Conservation (phyloP, 352 stramenopile species). For the Pythium sukuiense region DNA sequence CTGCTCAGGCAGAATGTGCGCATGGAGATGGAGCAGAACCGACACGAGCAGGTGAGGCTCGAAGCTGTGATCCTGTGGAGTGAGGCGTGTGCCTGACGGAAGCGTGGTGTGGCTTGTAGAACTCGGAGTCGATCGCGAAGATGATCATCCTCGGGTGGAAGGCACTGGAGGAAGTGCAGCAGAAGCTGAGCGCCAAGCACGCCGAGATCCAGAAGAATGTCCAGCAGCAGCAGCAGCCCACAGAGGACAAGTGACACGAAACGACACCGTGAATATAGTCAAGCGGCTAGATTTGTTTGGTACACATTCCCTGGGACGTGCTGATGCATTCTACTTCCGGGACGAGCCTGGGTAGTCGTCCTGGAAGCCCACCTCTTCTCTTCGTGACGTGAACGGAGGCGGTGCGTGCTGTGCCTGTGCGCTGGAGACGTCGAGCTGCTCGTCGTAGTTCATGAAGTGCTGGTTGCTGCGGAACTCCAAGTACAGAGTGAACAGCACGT, state of each 20-base stretch:
- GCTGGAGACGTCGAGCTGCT: constrained; percentile 38
- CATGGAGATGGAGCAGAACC: constrained; percentile 80
- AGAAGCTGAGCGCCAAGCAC: constrained; percentile 48
- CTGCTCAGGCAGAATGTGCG: constrained; percentile 71
- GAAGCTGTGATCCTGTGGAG: not conserved
- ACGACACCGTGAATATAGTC: not conserved
- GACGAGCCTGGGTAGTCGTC: constrained; percentile 37
- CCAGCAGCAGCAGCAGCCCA: constrained; percentile 10
- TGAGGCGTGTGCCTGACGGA: not conserved
- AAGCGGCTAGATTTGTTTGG: constrained; percentile 1
- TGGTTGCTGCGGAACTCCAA: constrained; percentile 92
- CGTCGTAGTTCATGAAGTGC: constrained; percentile 91
- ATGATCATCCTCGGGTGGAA: constrained; percentile 80
- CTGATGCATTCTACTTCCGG: constrained; percentile 34
- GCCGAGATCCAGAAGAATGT: constrained; percentile 23
- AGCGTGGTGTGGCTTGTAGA: constrained; percentile 29
- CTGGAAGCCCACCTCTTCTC: constrained; percentile 31
- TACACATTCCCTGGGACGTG: not conserved
- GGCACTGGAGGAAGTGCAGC: constrained; percentile 72
- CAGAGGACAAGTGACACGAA: not conserved
- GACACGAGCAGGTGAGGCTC: constrained; percentile 57
- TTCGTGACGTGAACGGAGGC: constrained; percentile 40
- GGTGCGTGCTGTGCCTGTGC: constrained; percentile 15
- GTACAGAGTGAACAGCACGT: constrained; percentile 95
- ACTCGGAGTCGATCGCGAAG: constrained; percentile 75